Evolutionary conservation across 2,329 filamentous ascomycete species (phyloP).

Genomic region (Alternaria incomplexa): DNA sequence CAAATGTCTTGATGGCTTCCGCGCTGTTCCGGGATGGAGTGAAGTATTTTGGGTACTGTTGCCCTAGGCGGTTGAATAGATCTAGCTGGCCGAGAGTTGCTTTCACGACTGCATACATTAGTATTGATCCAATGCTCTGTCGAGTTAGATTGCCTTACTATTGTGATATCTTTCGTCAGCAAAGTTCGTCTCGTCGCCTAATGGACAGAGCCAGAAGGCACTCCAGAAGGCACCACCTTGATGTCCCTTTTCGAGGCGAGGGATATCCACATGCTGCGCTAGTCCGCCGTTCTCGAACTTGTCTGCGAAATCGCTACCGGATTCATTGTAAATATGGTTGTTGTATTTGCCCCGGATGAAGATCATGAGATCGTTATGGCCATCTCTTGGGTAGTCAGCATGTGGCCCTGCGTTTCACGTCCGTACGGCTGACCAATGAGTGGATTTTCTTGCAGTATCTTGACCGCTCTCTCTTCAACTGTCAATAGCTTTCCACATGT

Average conservation of each 20-base stretch:
- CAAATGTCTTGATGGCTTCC: conserved; percentile 64
- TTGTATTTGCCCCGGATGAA: conserved; percentile 69
- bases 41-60: conserved; percentile 71
- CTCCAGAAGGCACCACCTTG: conserved; percentile 94
- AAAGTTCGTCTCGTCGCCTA: conserved; percentile 70
- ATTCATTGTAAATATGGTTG: conserved; percentile 75
- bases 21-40: conserved; percentile 66
- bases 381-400: conserved; percentile 63
- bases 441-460: conserved; percentile 47
- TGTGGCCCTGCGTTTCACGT: not conserved
- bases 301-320: conserved; percentile 68
- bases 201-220: conserved; percentile 79
- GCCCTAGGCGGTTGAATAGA: conserved; percentile 68
- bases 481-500: conserved; percentile 11
- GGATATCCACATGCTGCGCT: conserved; percentile 76
- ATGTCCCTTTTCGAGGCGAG: conserved; percentile 72
- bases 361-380: conserved; percentile 87
- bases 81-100: conserved; percentile 79
- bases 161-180: conserved; percentile 73
- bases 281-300: conserved; percentile 76
- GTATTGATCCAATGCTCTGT: not conserved
- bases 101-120: conserved; percentile 59
- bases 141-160: conserved; percentile 56
- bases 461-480: conserved; percentile 40
- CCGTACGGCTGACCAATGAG: conserved; percentile 46